Percentiles rank a stretch among this genome's conserved stretches.
phyloP scores from a whole-genome alignment of 768 basidiomycete species.

The Mycena capillaripes region DNA sequence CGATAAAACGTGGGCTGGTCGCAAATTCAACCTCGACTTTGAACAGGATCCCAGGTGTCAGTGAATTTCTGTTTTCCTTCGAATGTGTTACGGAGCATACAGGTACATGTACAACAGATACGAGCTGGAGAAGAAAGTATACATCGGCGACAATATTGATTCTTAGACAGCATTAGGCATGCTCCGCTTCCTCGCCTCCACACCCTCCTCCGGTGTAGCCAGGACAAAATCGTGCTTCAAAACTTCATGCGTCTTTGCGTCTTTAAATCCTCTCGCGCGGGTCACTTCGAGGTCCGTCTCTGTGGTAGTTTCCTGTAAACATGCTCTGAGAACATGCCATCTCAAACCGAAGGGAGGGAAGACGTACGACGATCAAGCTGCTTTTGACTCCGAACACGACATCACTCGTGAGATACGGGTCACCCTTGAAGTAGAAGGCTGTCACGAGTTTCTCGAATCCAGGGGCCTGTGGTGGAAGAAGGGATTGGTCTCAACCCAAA shows the following conservation, averaged over 20 bases:
- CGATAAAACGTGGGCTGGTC: no score
- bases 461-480: constrained; percentile 55
- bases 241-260: constrained; percentile 54
- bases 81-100: no score
- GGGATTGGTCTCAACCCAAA: background rate
- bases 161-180: constrained; percentile 8
- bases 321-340: background rate
- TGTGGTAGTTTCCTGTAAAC: constrained; percentile 62
- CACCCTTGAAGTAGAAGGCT: constrained; percentile 81
- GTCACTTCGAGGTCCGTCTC: constrained; percentile 69
- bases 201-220: constrained; percentile 55
- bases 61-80: no score
- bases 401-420: constrained; percentile 77
- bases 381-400: constrained; percentile 88
- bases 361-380: constrained; percentile 79
- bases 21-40: no score
- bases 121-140: background rate
- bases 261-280: constrained; percentile 66
- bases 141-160: no score
- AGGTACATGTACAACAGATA: background rate
- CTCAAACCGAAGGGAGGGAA: background rate
- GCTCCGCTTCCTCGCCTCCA: constrained; percentile 45
- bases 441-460: constrained; percentile 83
- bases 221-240: constrained; percentile 59
- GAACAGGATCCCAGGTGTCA: no score